phyloP scores from a whole-genome alignment of 148 eudicot species.

The Hydrangea macrophylla region DNA sequence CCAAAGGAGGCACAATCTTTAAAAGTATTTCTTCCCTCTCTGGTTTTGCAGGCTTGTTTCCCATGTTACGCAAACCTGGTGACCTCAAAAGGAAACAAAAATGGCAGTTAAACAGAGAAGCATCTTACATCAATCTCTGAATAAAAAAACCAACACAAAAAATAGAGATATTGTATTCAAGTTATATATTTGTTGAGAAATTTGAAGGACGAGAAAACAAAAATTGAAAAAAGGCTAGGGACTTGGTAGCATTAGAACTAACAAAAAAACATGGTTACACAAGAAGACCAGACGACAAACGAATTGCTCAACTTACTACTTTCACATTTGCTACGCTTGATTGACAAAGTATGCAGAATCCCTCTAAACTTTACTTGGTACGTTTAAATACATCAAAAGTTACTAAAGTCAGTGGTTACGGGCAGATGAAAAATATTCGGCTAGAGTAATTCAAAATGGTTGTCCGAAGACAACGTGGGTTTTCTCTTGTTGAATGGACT shows the following conservation, averaged over 20 bases:
- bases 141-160: no score
- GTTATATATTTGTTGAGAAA: no score
- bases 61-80: constrained; percentile 44
- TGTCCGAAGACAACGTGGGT: no score
- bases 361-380: neutral
- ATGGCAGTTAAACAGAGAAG: neutral
- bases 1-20: constrained; percentile 63
- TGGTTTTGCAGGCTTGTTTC: constrained; percentile 66
- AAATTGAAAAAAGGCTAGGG: no score
- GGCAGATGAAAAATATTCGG: no score
- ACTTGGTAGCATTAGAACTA: no score
- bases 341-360: neutral
- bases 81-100: neutral
- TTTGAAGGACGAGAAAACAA: no score
- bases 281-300: neutral
- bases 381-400: neutral
- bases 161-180: no score
- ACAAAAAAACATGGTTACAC: neutral
- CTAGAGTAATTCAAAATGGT: no score
- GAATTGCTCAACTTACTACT: neutral
- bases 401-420: neutral
- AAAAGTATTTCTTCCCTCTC: constrained; percentile 48
- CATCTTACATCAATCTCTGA: neutral
- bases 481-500: neutral
- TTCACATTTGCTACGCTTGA: neutral